A percentile compares a stretch with the other conserved stretches of the same genome.
These are phyloP conservation scores for Primulina huaijiensis DNA, from an alignment of 257 asterid genomes.

Conservation along the genomic window DNA sequence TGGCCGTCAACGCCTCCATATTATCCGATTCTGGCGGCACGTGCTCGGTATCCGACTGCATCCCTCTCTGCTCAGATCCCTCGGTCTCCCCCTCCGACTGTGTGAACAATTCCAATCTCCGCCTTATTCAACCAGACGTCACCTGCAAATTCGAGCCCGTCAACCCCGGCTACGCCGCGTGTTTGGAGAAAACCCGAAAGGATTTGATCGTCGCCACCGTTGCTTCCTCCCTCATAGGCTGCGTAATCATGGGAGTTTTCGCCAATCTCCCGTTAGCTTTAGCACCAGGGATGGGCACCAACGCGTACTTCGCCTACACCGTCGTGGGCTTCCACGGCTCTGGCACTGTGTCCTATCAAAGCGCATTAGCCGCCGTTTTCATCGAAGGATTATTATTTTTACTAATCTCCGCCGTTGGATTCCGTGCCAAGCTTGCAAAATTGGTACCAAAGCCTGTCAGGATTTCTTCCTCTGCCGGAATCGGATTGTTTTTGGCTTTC, in stretches of 20 bases:
- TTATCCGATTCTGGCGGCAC: slow-evolving; percentile 91
- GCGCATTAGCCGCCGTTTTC: slow-evolving; percentile 86
- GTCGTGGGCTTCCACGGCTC: slow-evolving; percentile 96
- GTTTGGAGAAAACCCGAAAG: slow-evolving; percentile 55
- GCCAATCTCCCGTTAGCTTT: slow-evolving; percentile 76
- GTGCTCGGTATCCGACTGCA: slow-evolving; percentile 84
- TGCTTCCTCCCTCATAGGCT: slow-evolving; percentile 76
- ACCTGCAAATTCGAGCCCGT: slow-evolving; percentile 84
- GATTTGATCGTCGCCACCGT: slow-evolving; percentile 87
- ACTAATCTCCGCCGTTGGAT: slow-evolving; percentile 64
- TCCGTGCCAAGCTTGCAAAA: slow-evolving; percentile 76
- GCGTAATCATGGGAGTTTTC: slow-evolving; percentile 72
- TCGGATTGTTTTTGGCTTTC: slow-evolving; percentile 81
- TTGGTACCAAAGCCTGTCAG: slow-evolving; percentile 78
- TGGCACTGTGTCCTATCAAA: slow-evolving; percentile 63
- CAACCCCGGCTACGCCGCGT: slow-evolving; percentile 87
- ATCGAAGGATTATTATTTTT: slow-evolving; percentile 73
- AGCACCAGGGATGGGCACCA: slow-evolving; percentile 95
- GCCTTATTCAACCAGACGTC: slow-evolving; percentile 46
- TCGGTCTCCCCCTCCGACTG: slow-evolving; percentile 44
- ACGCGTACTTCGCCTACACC: slow-evolving; percentile 89
- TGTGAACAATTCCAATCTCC: slow-evolving; percentile 35
- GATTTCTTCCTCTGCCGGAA: slow-evolving; percentile 87
- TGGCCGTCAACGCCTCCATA: slow-evolving; percentile 95
- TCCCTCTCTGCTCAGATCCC: slow-evolving; percentile 69